Conservation (phyloP, 805 yeast genomes). For the Myxozyma vanderwaltii region DNA sequence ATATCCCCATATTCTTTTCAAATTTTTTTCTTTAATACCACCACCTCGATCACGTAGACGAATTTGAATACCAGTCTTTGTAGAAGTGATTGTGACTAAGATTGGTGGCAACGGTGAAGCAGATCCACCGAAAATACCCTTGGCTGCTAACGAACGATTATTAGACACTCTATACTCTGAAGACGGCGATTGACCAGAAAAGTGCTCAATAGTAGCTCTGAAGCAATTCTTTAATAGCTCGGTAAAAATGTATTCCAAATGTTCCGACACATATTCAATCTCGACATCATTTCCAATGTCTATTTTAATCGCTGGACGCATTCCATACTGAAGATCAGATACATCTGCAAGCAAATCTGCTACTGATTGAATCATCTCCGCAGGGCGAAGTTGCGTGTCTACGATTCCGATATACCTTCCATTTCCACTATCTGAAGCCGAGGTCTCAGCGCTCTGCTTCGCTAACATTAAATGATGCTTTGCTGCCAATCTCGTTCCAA, state of each 20-base stretch:
- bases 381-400: slow-evolving; percentile 65
- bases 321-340: slow-evolving; percentile 80
- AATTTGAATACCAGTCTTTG: slow-evolving; percentile 56
- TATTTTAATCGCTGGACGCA: slow-evolving; percentile 60
- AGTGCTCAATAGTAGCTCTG: slow-evolving; percentile 80
- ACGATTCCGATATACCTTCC: slow-evolving; percentile 60
- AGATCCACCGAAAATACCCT: slow-evolving; percentile 30
- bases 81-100: slow-evolving; percentile 51
- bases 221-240: slow-evolving; percentile 86
- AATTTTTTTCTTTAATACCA: slow-evolving; percentile 72
- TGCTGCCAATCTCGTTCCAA: slow-evolving; percentile 81
- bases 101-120: slow-evolving; percentile 47
- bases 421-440: not conserved
- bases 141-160: slow-evolving; percentile 31
- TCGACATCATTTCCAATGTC: slow-evolving; percentile 58
- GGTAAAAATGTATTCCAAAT: slow-evolving; percentile 81
- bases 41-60: slow-evolving; percentile 85
- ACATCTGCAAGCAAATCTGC: slow-evolving; percentile 80
- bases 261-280: slow-evolving; percentile 84
- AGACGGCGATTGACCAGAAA: slow-evolving; percentile 10
- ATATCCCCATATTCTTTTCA: slow-evolving; percentile 76
- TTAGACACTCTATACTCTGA: slow-evolving; percentile 17
- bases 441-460: slow-evolving; percentile 36
- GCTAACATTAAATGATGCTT: slow-evolving; percentile 79
- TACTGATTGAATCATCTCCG: slow-evolving; percentile 62